Conservation (phyloP, 2,329 filamentous ascomycete species). For the Chalara sp. region DNA sequence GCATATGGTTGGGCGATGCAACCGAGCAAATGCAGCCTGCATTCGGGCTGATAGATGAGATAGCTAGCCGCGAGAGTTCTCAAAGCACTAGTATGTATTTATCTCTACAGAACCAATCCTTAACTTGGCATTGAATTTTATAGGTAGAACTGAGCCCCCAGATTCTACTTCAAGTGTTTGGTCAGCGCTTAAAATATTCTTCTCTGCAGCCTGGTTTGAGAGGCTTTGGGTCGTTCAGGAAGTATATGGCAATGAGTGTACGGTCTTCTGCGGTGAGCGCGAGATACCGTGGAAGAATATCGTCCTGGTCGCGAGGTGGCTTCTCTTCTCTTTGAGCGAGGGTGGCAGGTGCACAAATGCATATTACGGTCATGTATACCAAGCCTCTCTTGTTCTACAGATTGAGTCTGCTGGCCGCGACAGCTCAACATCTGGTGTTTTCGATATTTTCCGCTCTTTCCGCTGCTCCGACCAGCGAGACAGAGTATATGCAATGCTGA, state of each 20-base stretch:
- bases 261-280: constrained; percentile 5
- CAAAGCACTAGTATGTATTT: background rate
- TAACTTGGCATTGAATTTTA: constrained; percentile 1
- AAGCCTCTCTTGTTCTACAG: background rate
- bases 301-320: constrained; percentile 2
- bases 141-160: constrained; percentile 2
- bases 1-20: constrained; percentile 18
- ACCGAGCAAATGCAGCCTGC: constrained; percentile 3
- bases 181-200: constrained; percentile 3
- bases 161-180: constrained; percentile 5
- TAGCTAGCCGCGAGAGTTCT: constrained; percentile 1
- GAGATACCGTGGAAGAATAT: constrained; percentile 2
- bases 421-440: background rate
- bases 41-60: constrained; percentile 4
- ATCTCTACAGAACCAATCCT: background rate
- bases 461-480: constrained; percentile 6
- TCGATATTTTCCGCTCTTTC: constrained; percentile 3
- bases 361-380: background rate
- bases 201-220: constrained; percentile 5
- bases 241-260: constrained; percentile 5
- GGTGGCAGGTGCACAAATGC: background rate
- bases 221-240: constrained; percentile 6
- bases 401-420: background rate
- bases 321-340: background rate
- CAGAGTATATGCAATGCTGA: constrained; percentile 6